phyloP scores from a whole-genome alignment of 2,329 filamentous ascomycete genomes.

The Xylaria sp. region DNA sequence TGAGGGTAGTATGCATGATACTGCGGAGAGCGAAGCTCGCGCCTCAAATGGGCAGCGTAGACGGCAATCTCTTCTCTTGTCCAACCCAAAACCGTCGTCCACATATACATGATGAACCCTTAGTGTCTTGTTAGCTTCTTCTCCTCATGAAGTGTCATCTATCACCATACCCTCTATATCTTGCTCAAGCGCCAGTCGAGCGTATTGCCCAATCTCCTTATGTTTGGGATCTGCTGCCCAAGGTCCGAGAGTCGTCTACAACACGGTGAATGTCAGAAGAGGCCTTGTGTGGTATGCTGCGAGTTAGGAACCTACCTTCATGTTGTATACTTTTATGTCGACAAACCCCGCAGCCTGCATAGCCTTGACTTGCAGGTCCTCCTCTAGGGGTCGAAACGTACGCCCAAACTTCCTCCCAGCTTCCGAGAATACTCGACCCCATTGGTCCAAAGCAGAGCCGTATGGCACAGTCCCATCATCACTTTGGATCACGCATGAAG shows the following conservation, averaged over 20 bases:
- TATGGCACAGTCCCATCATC: constrained; percentile 47
- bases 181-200: constrained; percentile 48
- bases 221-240: constrained; percentile 55
- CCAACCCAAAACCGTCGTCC: constrained; percentile 46
- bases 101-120: constrained; percentile 48
- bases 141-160: not conserved
- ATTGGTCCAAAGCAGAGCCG: constrained; percentile 49
- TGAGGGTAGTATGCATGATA: constrained; percentile 45
- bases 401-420: constrained; percentile 50
- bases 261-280: not conserved
- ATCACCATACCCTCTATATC: constrained; percentile 49
- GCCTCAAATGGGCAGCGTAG: constrained; percentile 46
- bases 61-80: constrained; percentile 46
- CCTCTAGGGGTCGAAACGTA: constrained; percentile 49
- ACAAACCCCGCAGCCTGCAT: constrained; percentile 49
- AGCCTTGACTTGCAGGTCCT: constrained; percentile 46
- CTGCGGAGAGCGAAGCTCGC: constrained; percentile 43
- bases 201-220: constrained; percentile 53
- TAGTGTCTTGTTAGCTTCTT: constrained; percentile 10
- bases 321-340: constrained; percentile 40
- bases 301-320: constrained; percentile 39
- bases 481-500: constrained; percentile 43
- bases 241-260: constrained; percentile 52
- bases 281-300: not conserved
- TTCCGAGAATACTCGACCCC: constrained; percentile 51